Conservation (phyloP, 768 basidiomycete species). For the Termitomyces sp. region DNA sequence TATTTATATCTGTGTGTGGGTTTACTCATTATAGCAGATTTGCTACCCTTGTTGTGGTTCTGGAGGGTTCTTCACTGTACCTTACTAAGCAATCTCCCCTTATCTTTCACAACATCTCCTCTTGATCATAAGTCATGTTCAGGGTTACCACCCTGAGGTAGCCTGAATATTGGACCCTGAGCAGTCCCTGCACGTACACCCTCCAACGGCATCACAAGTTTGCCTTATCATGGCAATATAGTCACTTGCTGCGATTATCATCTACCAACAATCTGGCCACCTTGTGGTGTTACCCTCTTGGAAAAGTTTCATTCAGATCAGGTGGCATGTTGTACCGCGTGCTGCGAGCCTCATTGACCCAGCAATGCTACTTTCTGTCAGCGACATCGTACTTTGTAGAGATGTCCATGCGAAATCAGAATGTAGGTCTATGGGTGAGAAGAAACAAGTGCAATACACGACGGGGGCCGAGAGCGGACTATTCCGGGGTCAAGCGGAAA, state of each 20-base stretch:
- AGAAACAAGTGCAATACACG: neutral
- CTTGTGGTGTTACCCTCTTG: no score
- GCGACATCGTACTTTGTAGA: no score
- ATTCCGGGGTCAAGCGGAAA: neutral
- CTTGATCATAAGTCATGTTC: no score
- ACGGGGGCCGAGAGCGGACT: neutral
- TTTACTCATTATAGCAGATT: neutral
- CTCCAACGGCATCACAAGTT: neutral
- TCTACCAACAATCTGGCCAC: no score
- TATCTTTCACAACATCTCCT: neutral
- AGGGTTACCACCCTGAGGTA: neutral
- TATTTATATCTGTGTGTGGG: neutral
- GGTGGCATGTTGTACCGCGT: no score
- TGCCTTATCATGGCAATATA: no score
- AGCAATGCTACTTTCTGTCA: no score
- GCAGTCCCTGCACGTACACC: neutral
- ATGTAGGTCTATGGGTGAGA: neutral
- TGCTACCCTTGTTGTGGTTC: neutral
- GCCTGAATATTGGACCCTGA: constrained; percentile 1
- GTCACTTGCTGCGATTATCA: no score
- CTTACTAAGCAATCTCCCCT: neutral
- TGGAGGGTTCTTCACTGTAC: neutral
- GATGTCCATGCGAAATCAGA: no score
- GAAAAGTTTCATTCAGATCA: no score
- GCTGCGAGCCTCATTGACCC: no score